Evolutionary conservation across 257 asterid genomes (phyloP).

Genomic region (Coffea eugenioides): DNA sequence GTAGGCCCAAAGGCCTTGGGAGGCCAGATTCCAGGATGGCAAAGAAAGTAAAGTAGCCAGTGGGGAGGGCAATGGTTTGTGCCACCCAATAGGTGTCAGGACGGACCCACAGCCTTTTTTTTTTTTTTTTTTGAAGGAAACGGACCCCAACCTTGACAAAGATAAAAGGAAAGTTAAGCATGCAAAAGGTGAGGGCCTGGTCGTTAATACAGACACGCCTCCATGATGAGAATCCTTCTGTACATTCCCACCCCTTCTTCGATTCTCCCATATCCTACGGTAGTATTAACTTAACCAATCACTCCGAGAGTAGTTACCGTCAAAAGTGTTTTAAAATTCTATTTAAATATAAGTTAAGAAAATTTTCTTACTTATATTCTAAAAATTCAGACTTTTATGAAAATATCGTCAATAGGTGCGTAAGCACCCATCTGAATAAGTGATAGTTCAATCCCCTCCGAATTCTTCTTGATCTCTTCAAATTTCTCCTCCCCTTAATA

Average conservation of each 20-base stretch:
- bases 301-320: too few species aligned
- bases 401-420: too few species aligned
- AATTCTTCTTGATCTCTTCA: too few species aligned
- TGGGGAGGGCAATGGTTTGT: slow-evolving; percentile 5
- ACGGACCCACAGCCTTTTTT: slow-evolving; percentile 4
- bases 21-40: slow-evolving; percentile 5
- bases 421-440: too few species aligned
- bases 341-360: too few species aligned
- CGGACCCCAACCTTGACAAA: too few species aligned
- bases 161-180: slow-evolving; percentile 13
- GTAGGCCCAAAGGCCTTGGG: not conserved
- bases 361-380: too few species aligned
- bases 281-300: not conserved
- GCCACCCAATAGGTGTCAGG: slow-evolving; percentile 17
- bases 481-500: too few species aligned
- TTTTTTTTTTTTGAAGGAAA: too few species aligned
- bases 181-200: slow-evolving; percentile 15
- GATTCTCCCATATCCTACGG: not conserved
- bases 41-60: not conserved
- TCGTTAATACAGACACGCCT: slow-evolving; percentile 12
- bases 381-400: too few species aligned
- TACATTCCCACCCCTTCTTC: not conserved
- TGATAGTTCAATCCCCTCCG: too few species aligned
- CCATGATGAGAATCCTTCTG: not conserved
- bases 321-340: too few species aligned